Percentiles rank a stretch among this genome's conserved stretches.
These are phyloP conservation scores for Boletus speciosus DNA, from an alignment of 768 basidiomycete genomes.

Conservation along the genomic window DNA sequence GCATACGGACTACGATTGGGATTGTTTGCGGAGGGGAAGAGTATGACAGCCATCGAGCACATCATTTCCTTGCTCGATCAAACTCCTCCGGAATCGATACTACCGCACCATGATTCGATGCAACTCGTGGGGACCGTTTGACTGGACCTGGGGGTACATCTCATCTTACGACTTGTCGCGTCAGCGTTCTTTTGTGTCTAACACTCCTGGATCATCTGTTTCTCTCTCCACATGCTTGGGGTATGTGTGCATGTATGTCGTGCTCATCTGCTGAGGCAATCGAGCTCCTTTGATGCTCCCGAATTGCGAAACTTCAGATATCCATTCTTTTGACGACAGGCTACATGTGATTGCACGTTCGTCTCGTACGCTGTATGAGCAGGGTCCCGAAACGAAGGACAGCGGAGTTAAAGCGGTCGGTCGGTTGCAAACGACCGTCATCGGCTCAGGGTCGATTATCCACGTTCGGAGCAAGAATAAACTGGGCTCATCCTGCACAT, in stretches of 20 bases:
- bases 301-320: not conserved
- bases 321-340: not conserved
- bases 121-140: slow-evolving; percentile 7
- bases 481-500: not conserved
- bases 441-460: not conserved
- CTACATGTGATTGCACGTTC: no score
- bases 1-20: slow-evolving; percentile 26
- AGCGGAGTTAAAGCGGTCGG: not conserved
- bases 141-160: not conserved
- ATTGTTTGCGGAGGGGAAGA: slow-evolving; percentile 24
- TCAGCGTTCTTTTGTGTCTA: not conserved
- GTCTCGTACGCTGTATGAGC: not conserved
- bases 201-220: not conserved
- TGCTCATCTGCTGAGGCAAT: slow-evolving; percentile 2
- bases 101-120: not conserved
- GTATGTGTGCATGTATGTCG: slow-evolving; percentile 1
- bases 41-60: slow-evolving; percentile 22
- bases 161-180: not conserved
- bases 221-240: not conserved
- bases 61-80: slow-evolving; percentile 30
- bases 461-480: not conserved
- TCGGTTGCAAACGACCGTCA: not conserved
- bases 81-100: slow-evolving; percentile 14
- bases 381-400: not conserved
- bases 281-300: not conserved